These are phyloP conservation scores for Talaromyces sp. DNA, from an alignment of 2,329 filamentous ascomycete genomes.

Conservation along the genomic window DNA sequence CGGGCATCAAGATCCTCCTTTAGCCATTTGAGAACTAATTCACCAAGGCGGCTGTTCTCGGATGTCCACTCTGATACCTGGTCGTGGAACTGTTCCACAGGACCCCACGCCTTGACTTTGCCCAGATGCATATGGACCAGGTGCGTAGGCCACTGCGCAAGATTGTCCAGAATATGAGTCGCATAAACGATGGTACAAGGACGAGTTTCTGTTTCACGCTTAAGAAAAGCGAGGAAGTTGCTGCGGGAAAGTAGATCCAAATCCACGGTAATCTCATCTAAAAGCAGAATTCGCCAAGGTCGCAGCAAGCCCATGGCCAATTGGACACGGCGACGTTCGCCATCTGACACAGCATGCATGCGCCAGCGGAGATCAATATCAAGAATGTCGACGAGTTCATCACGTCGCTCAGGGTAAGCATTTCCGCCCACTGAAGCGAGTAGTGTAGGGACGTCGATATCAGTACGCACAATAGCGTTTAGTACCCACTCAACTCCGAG, in stretches of 20 bases:
- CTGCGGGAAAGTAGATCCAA: slow-evolving; percentile 82
- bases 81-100: slow-evolving; percentile 69
- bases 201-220: slow-evolving; percentile 78
- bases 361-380: slow-evolving; percentile 93
- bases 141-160: slow-evolving; percentile 93
- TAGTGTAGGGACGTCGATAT: slow-evolving; percentile 88
- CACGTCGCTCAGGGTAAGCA: slow-evolving; percentile 75
- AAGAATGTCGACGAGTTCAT: slow-evolving; percentile 83
- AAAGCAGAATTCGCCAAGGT: slow-evolving; percentile 85
- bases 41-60: slow-evolving; percentile 82
- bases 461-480: slow-evolving; percentile 91
- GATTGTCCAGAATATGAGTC: slow-evolving; percentile 94
- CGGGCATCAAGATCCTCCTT: slow-evolving; percentile 75
- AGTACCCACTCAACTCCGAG: slow-evolving; percentile 97
- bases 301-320: slow-evolving; percentile 92
- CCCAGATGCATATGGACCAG: slow-evolving; percentile 94
- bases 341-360: slow-evolving; percentile 94
- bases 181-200: slow-evolving; percentile 94
- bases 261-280: slow-evolving; percentile 98
- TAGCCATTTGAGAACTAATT: slow-evolving; percentile 87
- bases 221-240: slow-evolving; percentile 84
- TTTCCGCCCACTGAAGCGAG: slow-evolving; percentile 84
- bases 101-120: slow-evolving; percentile 82
- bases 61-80: slow-evolving; percentile 53
- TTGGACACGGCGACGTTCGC: slow-evolving; percentile 88